A percentile compares a stretch with the other conserved stretches of the same genome.
Evolutionary conservation across 495 filamentous ascomycete genomes (phyloP).

Genomic region (Daldinia loculata): DNA sequence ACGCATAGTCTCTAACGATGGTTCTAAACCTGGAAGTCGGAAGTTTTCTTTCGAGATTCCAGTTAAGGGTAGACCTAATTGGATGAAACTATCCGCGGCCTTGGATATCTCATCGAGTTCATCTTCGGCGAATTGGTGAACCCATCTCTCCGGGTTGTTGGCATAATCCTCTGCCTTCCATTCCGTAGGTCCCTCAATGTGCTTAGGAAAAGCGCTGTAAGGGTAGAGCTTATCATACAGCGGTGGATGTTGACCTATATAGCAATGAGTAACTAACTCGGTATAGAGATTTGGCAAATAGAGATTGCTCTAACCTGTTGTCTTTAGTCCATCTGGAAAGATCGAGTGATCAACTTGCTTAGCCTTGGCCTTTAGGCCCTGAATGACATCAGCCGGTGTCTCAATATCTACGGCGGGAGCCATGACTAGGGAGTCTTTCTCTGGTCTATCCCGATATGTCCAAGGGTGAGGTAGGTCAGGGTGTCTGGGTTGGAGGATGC

Average conservation of each 20-base stretch:
- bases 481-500: slow-evolving; percentile 9
- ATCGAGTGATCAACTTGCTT: slow-evolving; percentile 41
- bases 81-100: slow-evolving; percentile 74
- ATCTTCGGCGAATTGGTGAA: slow-evolving; percentile 69
- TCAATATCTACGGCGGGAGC: slow-evolving; percentile 42
- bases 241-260: slow-evolving; percentile 76
- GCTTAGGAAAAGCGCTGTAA: slow-evolving; percentile 76
- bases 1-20: slow-evolving; percentile 65
- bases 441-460: slow-evolving; percentile 20
- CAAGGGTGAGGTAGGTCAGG: neutral
- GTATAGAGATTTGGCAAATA: neutral
- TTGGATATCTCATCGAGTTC: slow-evolving; percentile 75
- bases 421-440: slow-evolving; percentile 34
- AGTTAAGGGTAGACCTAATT: slow-evolving; percentile 67
- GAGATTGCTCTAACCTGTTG: slow-evolving; percentile 37
- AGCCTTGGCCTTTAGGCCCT: slow-evolving; percentile 34
- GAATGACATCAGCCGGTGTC: slow-evolving; percentile 31
- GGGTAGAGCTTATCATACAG: slow-evolving; percentile 70
- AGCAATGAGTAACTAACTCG: slow-evolving; percentile 18
- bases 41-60: slow-evolving; percentile 79
- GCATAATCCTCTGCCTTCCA: slow-evolving; percentile 80
- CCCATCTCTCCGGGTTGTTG: slow-evolving; percentile 77
- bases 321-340: slow-evolving; percentile 64
- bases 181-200: slow-evolving; percentile 77
- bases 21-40: slow-evolving; percentile 68